Evolutionary conservation across 2,329 filamentous ascomycete genomes (phyloP).

Genomic region (Xylariaceae sp.): DNA sequence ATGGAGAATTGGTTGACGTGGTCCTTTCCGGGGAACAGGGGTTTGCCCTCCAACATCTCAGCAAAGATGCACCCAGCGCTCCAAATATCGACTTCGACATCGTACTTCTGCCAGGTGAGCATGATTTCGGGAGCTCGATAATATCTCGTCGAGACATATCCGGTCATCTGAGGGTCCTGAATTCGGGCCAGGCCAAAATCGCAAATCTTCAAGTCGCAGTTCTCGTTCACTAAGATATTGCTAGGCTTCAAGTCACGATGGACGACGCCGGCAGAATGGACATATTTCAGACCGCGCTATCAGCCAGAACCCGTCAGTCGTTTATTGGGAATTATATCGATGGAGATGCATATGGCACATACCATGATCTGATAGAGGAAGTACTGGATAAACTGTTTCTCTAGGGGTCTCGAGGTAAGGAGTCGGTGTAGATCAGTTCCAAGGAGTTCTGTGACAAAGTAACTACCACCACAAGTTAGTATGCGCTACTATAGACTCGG

Average conservation of each 20-base stretch:
- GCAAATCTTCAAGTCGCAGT: constrained; percentile 99
- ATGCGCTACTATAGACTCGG: constrained; percentile 11
- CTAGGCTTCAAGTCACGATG: constrained; percentile 97
- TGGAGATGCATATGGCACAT: constrained; percentile 38
- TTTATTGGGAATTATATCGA: not conserved
- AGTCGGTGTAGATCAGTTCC: constrained; percentile 96
- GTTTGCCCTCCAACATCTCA: constrained; percentile 98
- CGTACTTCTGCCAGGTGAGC: constrained; percentile 99
- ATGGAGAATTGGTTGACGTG: constrained; percentile 99
- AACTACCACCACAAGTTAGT: constrained; percentile 55
- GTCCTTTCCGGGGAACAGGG: constrained; percentile 96
- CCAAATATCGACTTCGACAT: constrained; percentile 99
- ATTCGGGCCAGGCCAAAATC: constrained; percentile 97
- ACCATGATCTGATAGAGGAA: constrained; percentile 99
- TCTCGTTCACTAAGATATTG: constrained; percentile 99
- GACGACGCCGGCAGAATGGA: constrained; percentile 96
- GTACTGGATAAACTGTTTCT: constrained; percentile 99
- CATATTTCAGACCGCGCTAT: constrained; percentile 96
- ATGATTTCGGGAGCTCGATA: constrained; percentile 99
- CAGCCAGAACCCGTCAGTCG: constrained; percentile 7
- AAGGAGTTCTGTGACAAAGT: constrained; percentile 96
- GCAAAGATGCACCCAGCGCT: constrained; percentile 98
- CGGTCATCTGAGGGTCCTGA: constrained; percentile 99
- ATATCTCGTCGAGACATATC: constrained; percentile 97
- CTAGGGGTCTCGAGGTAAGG: constrained; percentile 89